Percentiles rank a stretch among this genome's conserved stretches.
These are phyloP conservation scores for Podila horticola DNA, from an alignment of 192 early-diverging fungal genomes.

Conservation along the genomic window DNA sequence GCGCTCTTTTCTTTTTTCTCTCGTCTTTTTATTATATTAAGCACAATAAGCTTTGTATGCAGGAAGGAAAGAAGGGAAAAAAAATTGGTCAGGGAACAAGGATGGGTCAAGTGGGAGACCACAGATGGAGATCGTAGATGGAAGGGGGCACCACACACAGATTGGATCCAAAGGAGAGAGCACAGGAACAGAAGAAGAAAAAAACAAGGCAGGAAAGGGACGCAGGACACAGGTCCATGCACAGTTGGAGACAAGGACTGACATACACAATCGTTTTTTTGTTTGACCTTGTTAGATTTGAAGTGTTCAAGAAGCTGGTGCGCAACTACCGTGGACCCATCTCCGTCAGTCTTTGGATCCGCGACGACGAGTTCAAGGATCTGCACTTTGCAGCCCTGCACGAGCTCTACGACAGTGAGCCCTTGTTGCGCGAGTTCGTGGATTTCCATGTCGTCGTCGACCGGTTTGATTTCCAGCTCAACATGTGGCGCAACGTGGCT, in stretches of 20 bases:
- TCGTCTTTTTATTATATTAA: too few relatives aligned
- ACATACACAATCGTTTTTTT: not conserved
- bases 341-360: slow-evolving; percentile 68
- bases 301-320: slow-evolving; percentile 46
- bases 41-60: not conserved
- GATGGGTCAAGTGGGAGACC: not conserved
- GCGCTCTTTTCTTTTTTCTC: too few relatives aligned
- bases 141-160: not conserved
- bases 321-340: slow-evolving; percentile 58
- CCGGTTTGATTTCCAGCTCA: slow-evolving; percentile 70
- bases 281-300: slow-evolving; percentile 29
- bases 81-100: too few relatives aligned
- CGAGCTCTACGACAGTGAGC: slow-evolving; percentile 60
- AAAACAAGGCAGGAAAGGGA: too few relatives aligned
- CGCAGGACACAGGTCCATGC: not conserved
- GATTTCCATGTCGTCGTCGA: slow-evolving; percentile 72
- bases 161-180: not conserved
- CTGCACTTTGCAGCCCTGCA: slow-evolving; percentile 59
- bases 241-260: too few relatives aligned
- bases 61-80: not conserved
- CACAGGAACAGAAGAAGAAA: not conserved
- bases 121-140: not conserved
- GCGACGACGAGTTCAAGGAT: slow-evolving; percentile 61
- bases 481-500: slow-evolving; percentile 74
- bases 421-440: slow-evolving; percentile 59